Evolutionary conservation across 495 filamentous ascomycete species (phyloP), one percentile per base, ranked within the genome.

Genomic region (Copromyces sp.): DNA sequence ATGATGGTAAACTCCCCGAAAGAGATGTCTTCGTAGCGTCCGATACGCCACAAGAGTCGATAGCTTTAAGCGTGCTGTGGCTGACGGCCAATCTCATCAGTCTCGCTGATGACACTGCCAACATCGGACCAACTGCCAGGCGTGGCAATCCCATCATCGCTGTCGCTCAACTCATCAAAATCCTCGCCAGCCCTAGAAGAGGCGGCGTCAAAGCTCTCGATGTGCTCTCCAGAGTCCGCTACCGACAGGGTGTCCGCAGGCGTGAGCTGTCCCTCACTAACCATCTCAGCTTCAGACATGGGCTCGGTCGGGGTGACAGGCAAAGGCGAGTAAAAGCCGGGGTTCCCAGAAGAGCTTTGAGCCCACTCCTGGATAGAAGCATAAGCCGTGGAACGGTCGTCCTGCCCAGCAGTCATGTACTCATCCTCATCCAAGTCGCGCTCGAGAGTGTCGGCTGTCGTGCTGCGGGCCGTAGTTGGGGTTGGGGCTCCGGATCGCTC

Each of bases 61-160:
- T 9, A 8, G 6, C 16, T 65, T 14, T 65, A 65, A 35, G 53
- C 53, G 29, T 65, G 53, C 14, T 65, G 53, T 35, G 53, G 53
- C 3, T 65, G 29, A 65, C 32, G 53, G 41, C 73, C 75, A 65
- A 72, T 77, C 73, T 87, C 86, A 35, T 80, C 84, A 59, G 47
- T 59, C 74, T 87, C 88, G 79, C 91, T 92, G 39, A 92, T 83
- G 40, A 89, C 87, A 76, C 92, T 94, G 17, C 90, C 91, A 9
- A 94, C 87, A 71, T 94, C 92, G 4, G 90, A 91, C 92, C 92
- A 94, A 79, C 89, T 92, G 40, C 86, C 86, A 0, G 91, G 91
- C 9, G 91, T 94, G 47, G 81, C 79, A 45, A 88, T 83, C 8
- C 88, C 89, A 20, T 85, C 86, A 20, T 84, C 90, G 73, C 87